phyloP scores from a whole-genome alignment of 176 grass and related monocot species.

The Zea luxurians region DNA sequence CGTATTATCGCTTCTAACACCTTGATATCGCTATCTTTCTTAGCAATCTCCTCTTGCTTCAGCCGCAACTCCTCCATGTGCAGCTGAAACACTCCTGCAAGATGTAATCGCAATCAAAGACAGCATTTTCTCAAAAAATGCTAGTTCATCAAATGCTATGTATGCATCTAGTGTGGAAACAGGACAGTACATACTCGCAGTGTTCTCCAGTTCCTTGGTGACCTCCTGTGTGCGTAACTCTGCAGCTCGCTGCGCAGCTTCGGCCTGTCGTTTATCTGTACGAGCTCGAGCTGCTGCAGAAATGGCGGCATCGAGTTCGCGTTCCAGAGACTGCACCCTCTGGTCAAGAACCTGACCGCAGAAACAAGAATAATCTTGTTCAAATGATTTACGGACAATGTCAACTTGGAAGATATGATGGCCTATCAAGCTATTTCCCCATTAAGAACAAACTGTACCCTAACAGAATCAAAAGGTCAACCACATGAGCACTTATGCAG shows the following conservation, averaged over 20 bases:
- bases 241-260: conserved; percentile 72
- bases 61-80: conserved; percentile 92
- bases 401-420: background rate
- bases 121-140: background rate
- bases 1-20: conserved; percentile 93
- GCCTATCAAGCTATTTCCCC: background rate
- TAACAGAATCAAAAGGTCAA: background rate
- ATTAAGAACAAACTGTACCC: background rate
- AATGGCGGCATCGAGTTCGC: conserved; percentile 88
- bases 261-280: conserved; percentile 84
- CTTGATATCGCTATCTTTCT: conserved; percentile 89
- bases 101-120: conserved; percentile 20
- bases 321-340: conserved; percentile 86
- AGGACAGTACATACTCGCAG: conserved; percentile 62
- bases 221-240: conserved; percentile 71
- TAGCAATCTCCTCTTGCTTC: conserved; percentile 90
- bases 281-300: conserved; percentile 84
- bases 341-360: conserved; percentile 70
- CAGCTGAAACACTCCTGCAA: conserved; percentile 76
- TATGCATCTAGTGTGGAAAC: background rate
- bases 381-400: background rate
- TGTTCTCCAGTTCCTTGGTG: conserved; percentile 89
- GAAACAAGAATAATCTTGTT: background rate
- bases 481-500: background rate
- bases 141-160: background rate